A percentile compares a stretch with the other conserved stretches of the same genome.
These are phyloP conservation scores for Chalciporus pseudorubinellus DNA, from an alignment of 768 basidiomycete genomes.

Conservation along the genomic window DNA sequence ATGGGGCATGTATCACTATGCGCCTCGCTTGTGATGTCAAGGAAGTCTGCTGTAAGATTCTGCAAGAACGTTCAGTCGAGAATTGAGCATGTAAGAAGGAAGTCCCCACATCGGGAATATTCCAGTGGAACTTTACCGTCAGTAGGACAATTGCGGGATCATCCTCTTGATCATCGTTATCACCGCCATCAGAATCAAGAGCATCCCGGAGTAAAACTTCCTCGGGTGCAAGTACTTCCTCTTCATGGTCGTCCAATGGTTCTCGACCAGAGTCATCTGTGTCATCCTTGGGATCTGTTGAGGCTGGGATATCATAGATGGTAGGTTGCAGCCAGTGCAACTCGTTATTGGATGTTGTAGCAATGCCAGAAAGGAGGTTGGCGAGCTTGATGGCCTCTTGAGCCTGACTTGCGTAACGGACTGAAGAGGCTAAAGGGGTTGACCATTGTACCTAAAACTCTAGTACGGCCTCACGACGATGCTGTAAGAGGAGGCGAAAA, in stretches of 20 bases:
- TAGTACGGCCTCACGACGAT: constrained; percentile 8
- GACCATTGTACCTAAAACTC: constrained; percentile 19
- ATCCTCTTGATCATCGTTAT: background rate
- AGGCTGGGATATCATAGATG: background rate
- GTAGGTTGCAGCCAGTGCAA: background rate
- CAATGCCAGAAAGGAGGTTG: background rate
- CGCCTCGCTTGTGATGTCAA: background rate
- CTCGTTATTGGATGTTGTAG: too few species aligned
- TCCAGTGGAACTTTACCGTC: background rate
- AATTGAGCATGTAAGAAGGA: too few species aligned
- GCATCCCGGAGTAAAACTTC: background rate
- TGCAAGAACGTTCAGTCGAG: background rate
- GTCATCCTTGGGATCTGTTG: background rate
- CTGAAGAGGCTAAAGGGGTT: constrained; percentile 7
- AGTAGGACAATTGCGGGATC: background rate
- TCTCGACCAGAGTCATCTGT: background rate
- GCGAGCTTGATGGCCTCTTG: background rate
- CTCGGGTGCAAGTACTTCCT: background rate
- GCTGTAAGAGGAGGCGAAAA: background rate
- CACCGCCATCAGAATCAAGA: background rate
- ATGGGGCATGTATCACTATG: background rate
- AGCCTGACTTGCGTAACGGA: constrained; percentile 10
- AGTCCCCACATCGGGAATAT: too few species aligned
- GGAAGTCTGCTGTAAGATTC: background rate
- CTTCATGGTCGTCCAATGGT: too few species aligned